Evolutionary conservation across 1,284 basidiomycete species (phyloP).

Genomic region (Moesziomyces globuligerus): DNA sequence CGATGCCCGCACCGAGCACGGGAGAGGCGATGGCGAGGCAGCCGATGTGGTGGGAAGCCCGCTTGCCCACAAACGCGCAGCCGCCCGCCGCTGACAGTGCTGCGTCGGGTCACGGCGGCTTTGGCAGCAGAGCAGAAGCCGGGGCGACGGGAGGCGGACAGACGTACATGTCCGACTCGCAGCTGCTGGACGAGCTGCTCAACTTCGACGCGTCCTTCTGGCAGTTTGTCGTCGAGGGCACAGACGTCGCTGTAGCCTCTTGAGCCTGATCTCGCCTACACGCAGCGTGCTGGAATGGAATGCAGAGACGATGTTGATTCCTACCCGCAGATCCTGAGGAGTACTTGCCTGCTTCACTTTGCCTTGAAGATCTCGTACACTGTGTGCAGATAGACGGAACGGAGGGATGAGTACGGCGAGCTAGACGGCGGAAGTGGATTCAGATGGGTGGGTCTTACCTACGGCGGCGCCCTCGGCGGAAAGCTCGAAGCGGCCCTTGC

Average conservation of each 20-base stretch:
- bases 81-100: background rate
- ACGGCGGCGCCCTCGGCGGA: conserved; percentile 17
- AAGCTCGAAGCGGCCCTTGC: conserved; percentile 35
- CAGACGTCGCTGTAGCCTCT: background rate
- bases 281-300: too few relatives aligned
- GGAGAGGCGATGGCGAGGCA: conserved; percentile 2
- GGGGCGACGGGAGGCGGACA: background rate
- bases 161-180: conserved; percentile 26
- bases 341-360: conserved; percentile 17
- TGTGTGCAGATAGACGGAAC: background rate
- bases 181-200: conserved; percentile 32
- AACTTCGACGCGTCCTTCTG: conserved; percentile 37
- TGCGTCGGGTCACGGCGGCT: background rate
- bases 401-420: background rate
- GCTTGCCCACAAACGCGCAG: background rate
- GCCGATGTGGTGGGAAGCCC: conserved; percentile 34
- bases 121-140: background rate
- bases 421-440: background rate
- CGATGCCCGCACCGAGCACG: background rate
- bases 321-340: too few relatives aligned
- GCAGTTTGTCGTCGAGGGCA: conserved; percentile 34
- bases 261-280: too few relatives aligned
- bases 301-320: too few relatives aligned
- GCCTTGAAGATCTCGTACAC: conserved; percentile 43
- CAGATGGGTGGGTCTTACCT: conserved; percentile 10